Conservation (phyloP, 768 basidiomycete genomes). For the Kwoniella heveanensis region DNA sequence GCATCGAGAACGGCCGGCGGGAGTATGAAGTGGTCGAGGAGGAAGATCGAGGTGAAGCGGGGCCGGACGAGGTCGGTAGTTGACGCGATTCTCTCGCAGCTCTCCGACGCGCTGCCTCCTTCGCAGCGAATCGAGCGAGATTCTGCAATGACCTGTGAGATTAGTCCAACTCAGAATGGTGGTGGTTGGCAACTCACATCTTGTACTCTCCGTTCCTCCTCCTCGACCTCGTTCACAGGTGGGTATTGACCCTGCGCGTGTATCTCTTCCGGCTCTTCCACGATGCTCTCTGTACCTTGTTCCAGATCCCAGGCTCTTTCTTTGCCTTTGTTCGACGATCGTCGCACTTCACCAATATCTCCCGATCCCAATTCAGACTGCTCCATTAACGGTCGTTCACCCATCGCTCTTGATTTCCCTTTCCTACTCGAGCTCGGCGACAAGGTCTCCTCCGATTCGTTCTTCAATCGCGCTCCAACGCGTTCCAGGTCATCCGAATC, state of each 20-base stretch:
- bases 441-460: conserved; percentile 36
- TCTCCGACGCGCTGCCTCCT: conserved; percentile 40
- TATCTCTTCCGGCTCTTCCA: conserved; percentile 27
- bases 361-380: conserved; percentile 10
- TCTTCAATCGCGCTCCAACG: conserved; percentile 1
- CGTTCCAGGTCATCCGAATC: conserved; percentile 23
- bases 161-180: too few species aligned
- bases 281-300: conserved; percentile 24
- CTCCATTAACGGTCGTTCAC: conserved; percentile 2
- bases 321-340: conserved; percentile 24
- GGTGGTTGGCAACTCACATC: conserved; percentile 41
- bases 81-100: conserved; percentile 39
- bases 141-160: too few species aligned
- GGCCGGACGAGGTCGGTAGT: conserved; percentile 20
- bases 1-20: conserved; percentile 30
- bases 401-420: conserved; percentile 21
- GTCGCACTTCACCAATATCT: conserved; percentile 19
- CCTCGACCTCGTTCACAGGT: conserved; percentile 40
- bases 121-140: conserved; percentile 45
- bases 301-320: conserved; percentile 40
- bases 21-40: conserved; percentile 24
- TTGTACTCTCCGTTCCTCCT: conserved; percentile 40
- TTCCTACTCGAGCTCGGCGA: conserved; percentile 19
- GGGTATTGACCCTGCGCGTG: conserved; percentile 30
- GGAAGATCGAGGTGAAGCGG: conserved; percentile 19